Percentiles rank a stretch among this genome's conserved stretches.
These are phyloP conservation scores for Ambrosia artemisiifolia DNA, from an alignment of 129 eudicot genomes.

Conservation along the genomic window DNA sequence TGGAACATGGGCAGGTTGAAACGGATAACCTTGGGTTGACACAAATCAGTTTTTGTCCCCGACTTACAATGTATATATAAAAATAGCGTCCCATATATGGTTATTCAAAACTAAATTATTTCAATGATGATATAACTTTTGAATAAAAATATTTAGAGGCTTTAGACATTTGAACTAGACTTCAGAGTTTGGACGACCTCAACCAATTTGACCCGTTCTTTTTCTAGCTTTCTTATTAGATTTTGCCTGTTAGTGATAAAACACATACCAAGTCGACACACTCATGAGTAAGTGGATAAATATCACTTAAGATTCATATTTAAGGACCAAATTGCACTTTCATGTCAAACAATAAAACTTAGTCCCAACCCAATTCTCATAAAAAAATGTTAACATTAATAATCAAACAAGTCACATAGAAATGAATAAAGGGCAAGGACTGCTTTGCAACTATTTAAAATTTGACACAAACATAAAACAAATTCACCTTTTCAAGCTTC, in stretches of 20 bases:
- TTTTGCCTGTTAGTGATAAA: not conserved
- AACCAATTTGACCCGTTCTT: not conserved
- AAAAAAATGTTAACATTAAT: no score
- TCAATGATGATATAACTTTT: not conserved
- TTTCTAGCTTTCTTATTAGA: not conserved
- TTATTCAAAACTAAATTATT: not conserved
- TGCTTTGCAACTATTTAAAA: not conserved
- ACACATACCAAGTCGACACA: not conserved
- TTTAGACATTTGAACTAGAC: not conserved
- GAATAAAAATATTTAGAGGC: not conserved
- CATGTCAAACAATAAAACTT: not conserved
- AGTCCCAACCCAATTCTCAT: not conserved
- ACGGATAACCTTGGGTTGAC: not conserved
- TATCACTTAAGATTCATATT: not conserved
- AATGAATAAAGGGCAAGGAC: not conserved
- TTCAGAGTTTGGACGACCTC: not conserved
- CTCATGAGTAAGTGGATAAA: not conserved
- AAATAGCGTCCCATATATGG: not conserved
- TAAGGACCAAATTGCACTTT: not conserved
- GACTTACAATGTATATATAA: not conserved
- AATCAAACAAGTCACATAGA: not conserved
- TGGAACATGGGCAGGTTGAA: not conserved
- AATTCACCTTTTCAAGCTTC: slow-evolving; percentile 78
- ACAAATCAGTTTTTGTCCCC: not conserved
- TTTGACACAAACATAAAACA: slow-evolving; percentile 4